phyloP scores from a whole-genome alignment of 164 flowering plant species.

The Liriodendron chinense region DNA sequence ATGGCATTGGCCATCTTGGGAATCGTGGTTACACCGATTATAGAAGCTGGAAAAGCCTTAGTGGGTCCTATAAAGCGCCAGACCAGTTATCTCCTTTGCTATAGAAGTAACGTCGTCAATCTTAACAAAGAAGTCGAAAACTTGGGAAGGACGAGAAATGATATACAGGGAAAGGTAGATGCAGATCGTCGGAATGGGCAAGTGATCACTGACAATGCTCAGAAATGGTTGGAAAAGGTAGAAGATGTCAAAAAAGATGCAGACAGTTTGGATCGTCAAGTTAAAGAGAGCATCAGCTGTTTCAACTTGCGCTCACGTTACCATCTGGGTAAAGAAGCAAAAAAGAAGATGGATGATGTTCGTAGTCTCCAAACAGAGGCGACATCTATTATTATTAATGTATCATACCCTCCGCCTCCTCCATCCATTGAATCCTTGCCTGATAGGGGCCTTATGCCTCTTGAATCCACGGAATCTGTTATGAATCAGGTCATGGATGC shows the following conservation, averaged over 20 bases:
- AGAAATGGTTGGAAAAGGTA: not conserved
- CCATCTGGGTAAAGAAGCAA: not conserved
- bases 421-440: not conserved
- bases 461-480: not conserved
- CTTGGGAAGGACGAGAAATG: not conserved
- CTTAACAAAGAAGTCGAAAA: not conserved
- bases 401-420: not conserved
- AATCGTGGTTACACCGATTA: not conserved
- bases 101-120: not conserved
- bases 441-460: not conserved
- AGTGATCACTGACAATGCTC: not conserved
- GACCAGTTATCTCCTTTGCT: not conserved
- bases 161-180: not conserved
- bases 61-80: not conserved
- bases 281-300: not conserved
- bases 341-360: not conserved
- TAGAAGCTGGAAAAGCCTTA: not conserved
- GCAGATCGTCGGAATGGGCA: not conserved
- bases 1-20: not conserved
- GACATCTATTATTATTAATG: not conserved
- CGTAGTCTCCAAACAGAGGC: not conserved
- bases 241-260: not conserved
- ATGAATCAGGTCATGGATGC: not conserved
- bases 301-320: not conserved
- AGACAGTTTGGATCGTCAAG: not conserved